phyloP scores from a whole-genome alignment of 306 rosid species.

The Inga leiocalycina region DNA sequence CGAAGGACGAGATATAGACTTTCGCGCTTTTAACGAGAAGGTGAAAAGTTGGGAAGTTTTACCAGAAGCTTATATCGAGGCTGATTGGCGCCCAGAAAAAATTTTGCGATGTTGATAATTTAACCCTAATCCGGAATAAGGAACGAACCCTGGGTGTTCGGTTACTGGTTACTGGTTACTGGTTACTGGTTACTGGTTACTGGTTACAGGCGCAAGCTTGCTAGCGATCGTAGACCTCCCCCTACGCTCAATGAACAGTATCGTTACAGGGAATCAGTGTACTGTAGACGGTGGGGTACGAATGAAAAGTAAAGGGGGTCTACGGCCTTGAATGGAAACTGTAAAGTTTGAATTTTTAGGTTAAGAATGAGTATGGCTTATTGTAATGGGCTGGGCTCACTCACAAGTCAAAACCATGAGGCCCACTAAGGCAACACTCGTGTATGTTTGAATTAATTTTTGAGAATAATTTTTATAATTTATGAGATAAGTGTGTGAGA shows the following conservation, averaged over 20 bases:
- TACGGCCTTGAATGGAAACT: neutral
- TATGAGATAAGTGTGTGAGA: too few species aligned
- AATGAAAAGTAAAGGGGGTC: neutral
- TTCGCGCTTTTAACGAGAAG: neutral
- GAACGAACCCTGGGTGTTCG: slow-evolving; percentile 39
- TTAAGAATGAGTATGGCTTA: neutral
- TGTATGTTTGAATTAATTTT: too few species aligned
- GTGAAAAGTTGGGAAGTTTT: neutral
- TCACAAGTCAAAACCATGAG: neutral
- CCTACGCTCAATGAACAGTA: neutral
- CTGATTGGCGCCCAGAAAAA: slow-evolving; percentile 47
- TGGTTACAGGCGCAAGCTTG: slow-evolving; percentile 21
- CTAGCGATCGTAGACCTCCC: neutral
- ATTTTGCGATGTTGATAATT: slow-evolving; percentile 35
- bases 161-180: slow-evolving; percentile 37
- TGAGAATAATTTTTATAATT: too few species aligned
- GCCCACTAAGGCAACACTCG: neutral
- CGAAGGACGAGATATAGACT: neutral
- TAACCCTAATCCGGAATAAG: slow-evolving; percentile 76
- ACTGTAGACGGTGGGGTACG: neutral
- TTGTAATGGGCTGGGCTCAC: neutral
- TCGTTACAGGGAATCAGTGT: neutral
- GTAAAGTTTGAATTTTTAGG: too few species aligned
- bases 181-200: slow-evolving; percentile 39
- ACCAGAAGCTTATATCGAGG: slow-evolving; percentile 29